These are phyloP conservation scores for Penicillium parvum DNA, from an alignment of 495 filamentous ascomycete genomes.

Conservation along the genomic window DNA sequence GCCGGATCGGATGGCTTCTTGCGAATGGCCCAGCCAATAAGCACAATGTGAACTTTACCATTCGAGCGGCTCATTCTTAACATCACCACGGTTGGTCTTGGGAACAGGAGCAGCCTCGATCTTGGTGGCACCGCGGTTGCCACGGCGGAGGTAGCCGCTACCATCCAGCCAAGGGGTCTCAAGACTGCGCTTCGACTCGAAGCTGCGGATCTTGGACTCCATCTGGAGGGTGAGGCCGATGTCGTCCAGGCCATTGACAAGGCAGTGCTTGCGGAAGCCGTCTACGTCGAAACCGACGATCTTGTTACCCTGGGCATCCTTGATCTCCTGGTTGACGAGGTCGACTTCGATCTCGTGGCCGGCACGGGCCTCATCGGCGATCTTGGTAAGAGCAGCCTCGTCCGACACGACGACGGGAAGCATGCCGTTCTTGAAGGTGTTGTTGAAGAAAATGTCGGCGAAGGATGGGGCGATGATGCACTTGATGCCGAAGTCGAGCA, in stretches of 20 bases:
- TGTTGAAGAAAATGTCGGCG: constrained; percentile 99
- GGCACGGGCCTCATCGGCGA: constrained; percentile 75
- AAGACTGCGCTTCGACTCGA: constrained; percentile 69
- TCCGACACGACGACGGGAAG: constrained; percentile 76
- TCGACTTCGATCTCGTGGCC: constrained; percentile 90
- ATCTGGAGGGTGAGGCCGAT: constrained; percentile 92
- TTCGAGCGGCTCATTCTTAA: constrained; percentile 80
- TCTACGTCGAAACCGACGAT: constrained; percentile 82
- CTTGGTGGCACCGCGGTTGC: constrained; percentile 58
- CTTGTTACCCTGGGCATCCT: constrained; percentile 64
- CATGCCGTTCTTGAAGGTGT: constrained; percentile 99
- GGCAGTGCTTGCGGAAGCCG: constrained; percentile 86
- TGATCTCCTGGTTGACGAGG: constrained; percentile 79
- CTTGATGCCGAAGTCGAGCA: constrained; percentile 94
- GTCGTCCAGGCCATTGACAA: constrained; percentile 93
- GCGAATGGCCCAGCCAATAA: constrained; percentile 3
- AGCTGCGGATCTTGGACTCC: constrained; percentile 79
- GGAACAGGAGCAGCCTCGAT: constrained; percentile 82
- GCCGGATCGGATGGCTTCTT: constrained; percentile 11
- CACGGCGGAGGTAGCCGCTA: constrained; percentile 72
- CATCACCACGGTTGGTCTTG: constrained; percentile 85
- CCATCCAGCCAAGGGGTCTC: constrained; percentile 94
- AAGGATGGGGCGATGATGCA: constrained; percentile 89
- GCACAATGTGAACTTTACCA: constrained; percentile 57
- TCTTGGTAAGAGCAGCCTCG: constrained; percentile 56